Conservation (phyloP, 305 asterid genomes). For the Solanum hybrid region DNA sequence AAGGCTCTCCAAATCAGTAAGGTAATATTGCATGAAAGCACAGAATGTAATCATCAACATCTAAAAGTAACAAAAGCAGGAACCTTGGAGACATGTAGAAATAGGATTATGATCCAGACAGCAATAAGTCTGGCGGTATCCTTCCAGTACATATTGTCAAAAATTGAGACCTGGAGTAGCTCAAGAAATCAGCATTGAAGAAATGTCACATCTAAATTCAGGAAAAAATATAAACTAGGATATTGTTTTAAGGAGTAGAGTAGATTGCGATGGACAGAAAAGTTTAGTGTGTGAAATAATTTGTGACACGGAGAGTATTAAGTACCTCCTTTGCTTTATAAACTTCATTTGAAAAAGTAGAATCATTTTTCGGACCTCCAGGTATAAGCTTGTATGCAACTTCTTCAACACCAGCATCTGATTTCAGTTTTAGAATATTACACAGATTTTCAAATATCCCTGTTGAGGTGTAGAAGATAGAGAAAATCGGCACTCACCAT, state of each 20-base stretch:
- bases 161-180: slow-evolving; percentile 31
- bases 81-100: slow-evolving; percentile 57
- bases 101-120: slow-evolving; percentile 48
- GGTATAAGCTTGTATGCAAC: slow-evolving; percentile 45
- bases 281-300: not conserved
- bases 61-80: not conserved
- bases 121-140: slow-evolving; percentile 41
- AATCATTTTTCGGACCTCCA: slow-evolving; percentile 29
- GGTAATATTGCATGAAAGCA: not conserved
- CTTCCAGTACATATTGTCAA: slow-evolving; percentile 53
- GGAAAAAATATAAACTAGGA: not conserved
- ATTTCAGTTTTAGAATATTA: slow-evolving; percentile 9
- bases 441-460: not conserved
- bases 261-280: not conserved
- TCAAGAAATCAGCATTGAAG: slow-evolving; percentile 2
- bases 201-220: not conserved
- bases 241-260: not conserved
- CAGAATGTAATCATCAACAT: not conserved
- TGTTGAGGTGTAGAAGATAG: not conserved
- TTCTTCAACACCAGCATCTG: slow-evolving; percentile 34
- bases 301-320: not conserved
- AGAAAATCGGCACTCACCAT: slow-evolving; percentile 14
- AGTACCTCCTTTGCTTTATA: slow-evolving; percentile 31
- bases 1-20: not conserved
- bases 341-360: slow-evolving; percentile 17